Evolutionary conservation across 768 basidiomycete species (phyloP), one percentile per base, ranked within the genome.

Genomic region (Boletus rufocinnamomeus): DNA sequence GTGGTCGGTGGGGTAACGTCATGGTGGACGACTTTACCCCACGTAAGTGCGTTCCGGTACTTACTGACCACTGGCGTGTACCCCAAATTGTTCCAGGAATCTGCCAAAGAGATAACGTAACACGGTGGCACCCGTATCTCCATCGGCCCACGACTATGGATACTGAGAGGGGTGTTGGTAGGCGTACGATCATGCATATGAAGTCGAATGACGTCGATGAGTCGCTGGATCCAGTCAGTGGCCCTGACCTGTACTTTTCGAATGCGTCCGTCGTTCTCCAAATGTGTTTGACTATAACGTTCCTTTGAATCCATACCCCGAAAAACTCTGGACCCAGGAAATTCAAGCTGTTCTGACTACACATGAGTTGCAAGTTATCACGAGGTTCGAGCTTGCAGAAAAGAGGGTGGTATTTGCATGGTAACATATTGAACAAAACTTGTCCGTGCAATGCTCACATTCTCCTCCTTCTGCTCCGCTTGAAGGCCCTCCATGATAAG

Each of bases 401-500:
- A 13, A 43, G 30, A 25, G 10, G 8, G 40, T 45, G 35, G 17
- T 44, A 53, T 49, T 25, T 19, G 41, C 38, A 21, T 54, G 40
- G 37, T 37, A 35, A 50, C 19, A 48, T 40, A 50, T 28, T 3
- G 13, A 34, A 57, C 48, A 35, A 30, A 21, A 23, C 14, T 34
- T 49, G n/a, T 21, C 28, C 9, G 19, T 28, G 4, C 17, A 21
- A 34, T 44, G 16, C 21, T 66, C 43, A 66, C 13, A 13, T 37
- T 35, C 47, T 52, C 54, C 51, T 59, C 56, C 21, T 30, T 9
- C 30, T 30, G 8, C 28, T 28, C 43, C 64, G 64, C 45, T 46
- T 66, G 57, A 74, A 50, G 21, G 68, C 62, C 37, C 74, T 74
- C 77, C 77, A 76, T 2, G 64, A 60, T 21, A 81, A 51, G 7